Conservation (phyloP, 805 yeast genomes). For the Lipomyces mesembrius region DNA sequence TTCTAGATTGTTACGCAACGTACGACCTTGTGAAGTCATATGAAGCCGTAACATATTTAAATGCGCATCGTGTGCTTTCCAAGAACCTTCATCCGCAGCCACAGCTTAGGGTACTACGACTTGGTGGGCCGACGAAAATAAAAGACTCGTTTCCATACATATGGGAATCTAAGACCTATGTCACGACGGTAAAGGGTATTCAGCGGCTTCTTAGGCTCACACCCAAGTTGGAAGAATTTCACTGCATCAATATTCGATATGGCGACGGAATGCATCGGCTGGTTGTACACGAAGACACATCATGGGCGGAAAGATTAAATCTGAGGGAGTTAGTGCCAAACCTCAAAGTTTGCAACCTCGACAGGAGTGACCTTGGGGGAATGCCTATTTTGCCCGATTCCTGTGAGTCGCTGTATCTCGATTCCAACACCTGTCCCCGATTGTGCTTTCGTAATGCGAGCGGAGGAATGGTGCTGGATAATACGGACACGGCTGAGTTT, state of each 20-base stretch:
- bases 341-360: not conserved
- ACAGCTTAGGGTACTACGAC: not conserved
- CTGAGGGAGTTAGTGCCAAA: not conserved
- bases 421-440: not conserved
- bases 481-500: not conserved
- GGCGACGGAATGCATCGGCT: not conserved
- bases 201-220: not conserved
- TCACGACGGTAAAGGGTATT: not conserved
- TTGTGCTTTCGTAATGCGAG: not conserved
- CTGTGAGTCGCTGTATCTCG: not conserved
- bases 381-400: not conserved
- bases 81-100: not conserved
- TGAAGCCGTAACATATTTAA: not conserved
- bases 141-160: not conserved
- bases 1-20: not conserved
- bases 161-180: not conserved
- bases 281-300: not conserved
- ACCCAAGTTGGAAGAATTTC: not conserved
- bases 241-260: conserved; percentile 3
- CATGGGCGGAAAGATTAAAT: conserved; percentile 1
- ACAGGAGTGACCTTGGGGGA: not conserved
- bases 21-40: not conserved
- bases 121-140: not conserved
- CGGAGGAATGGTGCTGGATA: not conserved
- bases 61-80: not conserved